Conservation (phyloP, 768 basidiomycete species). For the Phylloporus sp. region DNA sequence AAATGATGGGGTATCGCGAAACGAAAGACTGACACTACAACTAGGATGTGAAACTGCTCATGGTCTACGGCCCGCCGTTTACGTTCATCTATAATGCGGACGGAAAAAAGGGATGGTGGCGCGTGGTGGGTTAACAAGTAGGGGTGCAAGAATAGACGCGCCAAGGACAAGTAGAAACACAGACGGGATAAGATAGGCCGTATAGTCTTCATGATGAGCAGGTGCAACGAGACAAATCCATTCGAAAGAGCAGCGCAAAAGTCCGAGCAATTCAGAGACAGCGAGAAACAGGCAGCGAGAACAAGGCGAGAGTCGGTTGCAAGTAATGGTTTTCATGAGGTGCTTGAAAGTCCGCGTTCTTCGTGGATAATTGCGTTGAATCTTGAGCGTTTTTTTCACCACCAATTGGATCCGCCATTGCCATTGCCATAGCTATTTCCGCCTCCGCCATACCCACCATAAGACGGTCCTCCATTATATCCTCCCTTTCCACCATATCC, state of each 20-base stretch:
- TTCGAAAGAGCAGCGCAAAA: conserved; percentile 61
- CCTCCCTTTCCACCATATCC: conserved; percentile 36
- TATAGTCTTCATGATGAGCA: conserved; percentile 43
- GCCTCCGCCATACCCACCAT: conserved; percentile 23
- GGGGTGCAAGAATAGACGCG: conserved; percentile 23
- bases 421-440: conserved; percentile 27
- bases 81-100: conserved; percentile 39
- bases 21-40: conserved; percentile 42
- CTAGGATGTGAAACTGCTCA: conserved; percentile 42
- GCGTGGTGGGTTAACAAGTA: conserved; percentile 14
- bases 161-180: conserved; percentile 34
- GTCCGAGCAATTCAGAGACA: conserved; percentile 36
- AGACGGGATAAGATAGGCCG: conserved; percentile 40
- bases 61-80: conserved; percentile 38
- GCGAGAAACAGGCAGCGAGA: conserved; percentile 26
- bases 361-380: conserved; percentile 7
- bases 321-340: conserved; percentile 24
- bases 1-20: conserved; percentile 48
- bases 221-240: conserved; percentile 53
- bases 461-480: conserved; percentile 35
- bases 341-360: conserved; percentile 12
- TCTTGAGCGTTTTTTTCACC: conserved; percentile 35
- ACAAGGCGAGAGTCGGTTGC: conserved; percentile 12
- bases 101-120: conserved; percentile 26
- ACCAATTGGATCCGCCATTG: conserved; percentile 41